These are phyloP conservation scores for Narthecium ossifragum DNA, from an alignment of 106 monocot species.

Conservation along the genomic window DNA sequence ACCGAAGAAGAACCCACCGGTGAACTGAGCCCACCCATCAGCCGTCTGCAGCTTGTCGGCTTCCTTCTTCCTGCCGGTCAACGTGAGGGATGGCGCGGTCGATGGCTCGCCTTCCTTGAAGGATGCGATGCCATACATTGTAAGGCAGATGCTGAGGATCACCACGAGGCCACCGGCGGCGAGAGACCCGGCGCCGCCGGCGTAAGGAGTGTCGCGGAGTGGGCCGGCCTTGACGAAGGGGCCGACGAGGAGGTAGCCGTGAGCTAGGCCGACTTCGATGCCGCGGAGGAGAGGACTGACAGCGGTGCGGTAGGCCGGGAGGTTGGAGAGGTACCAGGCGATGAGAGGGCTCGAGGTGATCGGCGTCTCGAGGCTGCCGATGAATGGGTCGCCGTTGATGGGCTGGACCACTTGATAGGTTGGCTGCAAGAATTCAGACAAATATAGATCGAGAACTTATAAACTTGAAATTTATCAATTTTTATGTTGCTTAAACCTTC, in stretches of 20 bases:
- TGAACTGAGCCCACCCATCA: conserved; percentile 86
- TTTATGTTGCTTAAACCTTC: no score
- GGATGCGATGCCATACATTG: conserved; percentile 88
- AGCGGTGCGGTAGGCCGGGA: conserved; percentile 95
- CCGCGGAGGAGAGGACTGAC: conserved; percentile 94
- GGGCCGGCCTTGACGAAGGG: conserved; percentile 93
- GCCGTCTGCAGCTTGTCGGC: conserved; percentile 95
- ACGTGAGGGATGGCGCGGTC: conserved; percentile 66
- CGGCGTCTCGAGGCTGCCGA: conserved; percentile 89
- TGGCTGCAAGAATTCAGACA: conserved; percentile 31
- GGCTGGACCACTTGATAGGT: conserved; percentile 91
- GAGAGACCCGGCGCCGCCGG: conserved; percentile 75
- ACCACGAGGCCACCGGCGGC: conserved; percentile 84
- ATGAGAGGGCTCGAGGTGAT: conserved; percentile 84
- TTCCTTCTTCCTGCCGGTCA: conserved; percentile 90
- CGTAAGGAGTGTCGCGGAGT: conserved; percentile 71
- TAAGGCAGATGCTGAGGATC: conserved; percentile 82
- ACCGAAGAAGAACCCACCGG: conserved; percentile 96
- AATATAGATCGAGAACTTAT: no score
- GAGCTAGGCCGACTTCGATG: conserved; percentile 89
- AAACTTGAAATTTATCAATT: no score
- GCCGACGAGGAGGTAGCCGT: conserved; percentile 88
- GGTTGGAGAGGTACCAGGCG: conserved; percentile 98
- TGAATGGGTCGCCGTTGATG: conserved; percentile 95
- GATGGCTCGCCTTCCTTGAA: conserved; percentile 90